phyloP scores from a whole-genome alignment of 345 rosid species.

The Bruguiera parviflora region DNA sequence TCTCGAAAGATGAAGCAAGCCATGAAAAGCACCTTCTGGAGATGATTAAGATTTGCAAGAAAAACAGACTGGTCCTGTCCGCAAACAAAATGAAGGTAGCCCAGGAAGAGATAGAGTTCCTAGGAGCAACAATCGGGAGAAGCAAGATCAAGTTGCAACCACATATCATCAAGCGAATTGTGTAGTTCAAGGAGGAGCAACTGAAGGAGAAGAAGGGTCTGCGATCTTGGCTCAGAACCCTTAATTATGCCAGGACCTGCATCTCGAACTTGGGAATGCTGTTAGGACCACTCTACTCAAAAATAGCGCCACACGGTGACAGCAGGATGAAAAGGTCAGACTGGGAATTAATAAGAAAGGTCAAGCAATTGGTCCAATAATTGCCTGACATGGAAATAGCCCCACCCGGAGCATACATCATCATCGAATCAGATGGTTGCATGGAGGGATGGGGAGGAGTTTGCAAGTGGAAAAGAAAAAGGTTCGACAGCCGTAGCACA shows the following conservation, averaged over 20 bases:
- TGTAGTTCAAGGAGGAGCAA: accelerated
- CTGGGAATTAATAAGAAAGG: not conserved
- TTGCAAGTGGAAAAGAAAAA: not conserved
- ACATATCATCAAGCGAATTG: not conserved
- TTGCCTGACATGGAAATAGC: not conserved
- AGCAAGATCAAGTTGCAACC: not conserved
- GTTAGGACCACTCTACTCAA: not conserved
- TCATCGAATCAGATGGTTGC: not conserved
- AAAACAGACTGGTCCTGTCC: too few species aligned
- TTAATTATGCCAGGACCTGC: not conserved
- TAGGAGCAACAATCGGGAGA: not conserved
- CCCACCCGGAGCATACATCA: not conserved
- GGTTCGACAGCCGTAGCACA: accelerated
- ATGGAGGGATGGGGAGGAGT: not conserved
- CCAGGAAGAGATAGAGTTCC: not conserved
- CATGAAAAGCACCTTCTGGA: too few species aligned
- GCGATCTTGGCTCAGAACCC: not conserved
- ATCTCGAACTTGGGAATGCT: not conserved
- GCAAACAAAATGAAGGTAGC: too few species aligned
- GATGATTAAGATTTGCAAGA: too few species aligned
- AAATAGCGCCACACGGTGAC: not conserved
- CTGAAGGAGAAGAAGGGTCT: not conserved
- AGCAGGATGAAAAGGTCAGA: not conserved
- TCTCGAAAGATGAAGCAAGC: too few species aligned
- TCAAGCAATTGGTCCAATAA: not conserved